These are phyloP conservation scores for Herpetospermum pedunculosum DNA, from an alignment of 306 rosid species.

Conservation along the genomic window DNA sequence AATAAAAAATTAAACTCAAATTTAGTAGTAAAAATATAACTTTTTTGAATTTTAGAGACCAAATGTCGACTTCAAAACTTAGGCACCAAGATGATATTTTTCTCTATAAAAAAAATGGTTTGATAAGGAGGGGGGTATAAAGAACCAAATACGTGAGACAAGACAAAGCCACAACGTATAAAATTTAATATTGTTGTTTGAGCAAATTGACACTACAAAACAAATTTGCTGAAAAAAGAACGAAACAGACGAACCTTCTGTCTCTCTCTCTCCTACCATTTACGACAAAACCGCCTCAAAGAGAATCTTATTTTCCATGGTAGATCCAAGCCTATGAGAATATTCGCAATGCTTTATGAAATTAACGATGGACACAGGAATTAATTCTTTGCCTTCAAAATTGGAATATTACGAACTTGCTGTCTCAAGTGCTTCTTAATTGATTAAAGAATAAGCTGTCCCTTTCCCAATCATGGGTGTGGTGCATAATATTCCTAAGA, in stretches of 20 bases:
- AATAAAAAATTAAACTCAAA: neutral
- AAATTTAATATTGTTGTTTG: neutral
- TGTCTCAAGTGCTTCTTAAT: neutral
- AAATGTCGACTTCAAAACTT: no score
- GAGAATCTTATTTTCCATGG: neutral
- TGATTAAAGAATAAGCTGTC: neutral
- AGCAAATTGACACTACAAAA: neutral
- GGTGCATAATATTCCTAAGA: no score
- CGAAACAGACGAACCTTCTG: neutral
- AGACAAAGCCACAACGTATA: neutral
- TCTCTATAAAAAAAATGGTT: neutral
- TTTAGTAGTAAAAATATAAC: no score
- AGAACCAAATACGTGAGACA: neutral
- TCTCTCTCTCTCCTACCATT: neutral
- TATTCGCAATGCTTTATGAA: neutral
- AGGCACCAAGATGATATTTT: no score
- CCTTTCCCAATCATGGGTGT: neutral
- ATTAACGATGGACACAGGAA: neutral
- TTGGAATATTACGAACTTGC: neutral
- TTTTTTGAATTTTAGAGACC: no score
- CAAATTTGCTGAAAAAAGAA: neutral
- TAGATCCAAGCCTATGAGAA: neutral
- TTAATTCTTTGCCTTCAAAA: neutral
- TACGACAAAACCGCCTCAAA: neutral
- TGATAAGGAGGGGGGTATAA: neutral